Conservation (phyloP, 1,284 basidiomycete species). For the Ganoderma multipileum region DNA sequence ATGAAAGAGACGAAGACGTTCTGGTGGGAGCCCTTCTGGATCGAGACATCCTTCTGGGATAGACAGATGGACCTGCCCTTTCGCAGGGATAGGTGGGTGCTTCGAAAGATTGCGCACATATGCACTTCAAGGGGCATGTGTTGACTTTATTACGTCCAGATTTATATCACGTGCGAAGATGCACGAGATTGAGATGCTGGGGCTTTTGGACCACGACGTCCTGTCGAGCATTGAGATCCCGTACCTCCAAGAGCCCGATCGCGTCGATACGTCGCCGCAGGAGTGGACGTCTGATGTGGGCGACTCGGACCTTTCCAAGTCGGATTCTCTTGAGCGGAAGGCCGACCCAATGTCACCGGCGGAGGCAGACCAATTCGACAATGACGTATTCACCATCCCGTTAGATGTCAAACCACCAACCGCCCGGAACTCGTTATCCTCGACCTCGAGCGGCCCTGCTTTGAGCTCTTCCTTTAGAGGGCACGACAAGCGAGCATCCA, state of each 20-base stretch:
- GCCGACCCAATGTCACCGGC: slow-evolving; percentile 44
- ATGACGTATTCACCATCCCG: slow-evolving; percentile 65
- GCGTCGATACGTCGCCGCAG: slow-evolving; percentile 13
- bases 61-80: slow-evolving; percentile 88
- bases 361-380: slow-evolving; percentile 76
- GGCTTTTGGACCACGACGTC: slow-evolving; percentile 88
- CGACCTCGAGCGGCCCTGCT: slow-evolving; percentile 43
- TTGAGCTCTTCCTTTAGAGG: slow-evolving; percentile 42
- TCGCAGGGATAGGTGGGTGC: slow-evolving; percentile 74
- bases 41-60: slow-evolving; percentile 84
- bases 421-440: slow-evolving; percentile 48
- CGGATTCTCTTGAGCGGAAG: slow-evolving; percentile 17
- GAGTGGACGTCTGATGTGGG: slow-evolving; percentile 23
- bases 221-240: slow-evolving; percentile 87
- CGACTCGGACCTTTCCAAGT: slow-evolving; percentile 28
- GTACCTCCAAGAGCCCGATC: slow-evolving; percentile 52
- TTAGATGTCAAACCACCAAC: slow-evolving; percentile 45
- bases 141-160: slow-evolving; percentile 44
- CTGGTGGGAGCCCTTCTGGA: slow-evolving; percentile 91
- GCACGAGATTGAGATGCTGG: slow-evolving; percentile 95
- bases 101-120: neutral
- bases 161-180: slow-evolving; percentile 93
- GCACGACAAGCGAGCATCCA: slow-evolving; percentile 49
- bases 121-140: neutral
- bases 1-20: slow-evolving; percentile 57